Evolutionary conservation across 768 basidiomycete species (phyloP), one percentile per base, ranked within the genome.

Genomic region (Leccinum obscurum): DNA sequence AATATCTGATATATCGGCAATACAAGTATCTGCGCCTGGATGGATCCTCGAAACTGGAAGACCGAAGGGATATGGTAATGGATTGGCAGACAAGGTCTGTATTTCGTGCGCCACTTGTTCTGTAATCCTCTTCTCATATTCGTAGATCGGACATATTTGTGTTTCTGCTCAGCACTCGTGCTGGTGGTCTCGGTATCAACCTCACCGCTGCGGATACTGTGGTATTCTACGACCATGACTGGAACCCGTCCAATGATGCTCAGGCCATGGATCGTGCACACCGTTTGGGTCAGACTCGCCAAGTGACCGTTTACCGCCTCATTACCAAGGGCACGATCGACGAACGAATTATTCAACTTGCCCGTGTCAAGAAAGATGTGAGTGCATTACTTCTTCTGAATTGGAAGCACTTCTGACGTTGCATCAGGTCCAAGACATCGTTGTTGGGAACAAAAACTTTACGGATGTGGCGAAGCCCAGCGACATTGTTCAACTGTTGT

Each of bases 201-300:
- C 78, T 99, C 50, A 96, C 94, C 1, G 95, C 96, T 3, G 72
- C 72, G 9, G 72, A 74, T 49, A 74, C 72, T 7, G 72, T 74
- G 20, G 7, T 68, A 59, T 68, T 72, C 52, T 64, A 62, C 39
- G 62, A 68, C 51, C 67, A 68, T 54, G 68, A 66, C 44, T 69
- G 64, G 72, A 98, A 98, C 70, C 95, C 95, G 13, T 95, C 93
- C 15, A 97, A 96, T 68, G 95, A 98, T 73, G 93, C 95, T 35
- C 95, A 98, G 72, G 95, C 95, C 14, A 98, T 98, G 95, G 95
- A 97, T 69, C 91, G 95, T 64, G 95, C 95, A 15, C 95, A 98
- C 77, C 92, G 95, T 65, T 83, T 98, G 14, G 95, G 95, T 32
- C 95, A 98, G 75, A 98, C 95, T 6, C 90, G 93, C 51, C 95